Conservation (phyloP, 1,139 yeast species). For the Pichia sp. region DNA sequence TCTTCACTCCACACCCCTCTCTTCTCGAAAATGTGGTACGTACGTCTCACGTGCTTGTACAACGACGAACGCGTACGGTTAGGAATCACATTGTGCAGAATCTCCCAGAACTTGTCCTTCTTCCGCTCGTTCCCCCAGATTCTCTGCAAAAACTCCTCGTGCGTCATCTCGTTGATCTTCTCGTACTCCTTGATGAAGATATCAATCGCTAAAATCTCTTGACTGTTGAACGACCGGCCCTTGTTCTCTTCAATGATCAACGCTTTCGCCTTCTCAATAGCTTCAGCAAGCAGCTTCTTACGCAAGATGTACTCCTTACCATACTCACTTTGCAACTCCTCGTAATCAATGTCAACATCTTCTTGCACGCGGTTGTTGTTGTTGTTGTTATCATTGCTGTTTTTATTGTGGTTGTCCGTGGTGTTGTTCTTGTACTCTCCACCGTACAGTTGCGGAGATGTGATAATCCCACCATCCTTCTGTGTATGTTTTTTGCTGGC, state of each 20-base stretch:
- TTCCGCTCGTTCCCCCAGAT: constrained; percentile 86
- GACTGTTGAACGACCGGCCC: constrained; percentile 54
- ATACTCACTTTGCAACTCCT: background rate
- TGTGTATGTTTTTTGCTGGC: no score
- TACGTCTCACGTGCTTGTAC: constrained; percentile 88
- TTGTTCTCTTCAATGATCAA: constrained; percentile 24
- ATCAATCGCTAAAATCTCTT: constrained; percentile 71
- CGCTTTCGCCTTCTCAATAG: constrained; percentile 34
- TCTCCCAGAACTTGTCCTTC: constrained; percentile 90
- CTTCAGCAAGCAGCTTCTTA: constrained; percentile 31
- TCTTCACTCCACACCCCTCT: constrained; percentile 88
- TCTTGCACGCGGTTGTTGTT: background rate
- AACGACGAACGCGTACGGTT: constrained; percentile 84
- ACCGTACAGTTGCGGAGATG: no score
- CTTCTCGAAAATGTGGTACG: constrained; percentile 81
- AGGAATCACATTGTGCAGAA: constrained; percentile 72
- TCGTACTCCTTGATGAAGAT: constrained; percentile 70
- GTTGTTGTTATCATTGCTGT: background rate
- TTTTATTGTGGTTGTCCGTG: no score
- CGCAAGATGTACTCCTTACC: background rate
- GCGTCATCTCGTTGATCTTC: constrained; percentile 54
- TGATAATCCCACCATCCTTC: no score
- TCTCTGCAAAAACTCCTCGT: constrained; percentile 72
- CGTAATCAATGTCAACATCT: background rate
- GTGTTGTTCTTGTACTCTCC: no score